These are phyloP conservation scores for Colletotrichum cordylinicola DNA, from an alignment of 2,329 filamentous ascomycete genomes.

Conservation along the genomic window DNA sequence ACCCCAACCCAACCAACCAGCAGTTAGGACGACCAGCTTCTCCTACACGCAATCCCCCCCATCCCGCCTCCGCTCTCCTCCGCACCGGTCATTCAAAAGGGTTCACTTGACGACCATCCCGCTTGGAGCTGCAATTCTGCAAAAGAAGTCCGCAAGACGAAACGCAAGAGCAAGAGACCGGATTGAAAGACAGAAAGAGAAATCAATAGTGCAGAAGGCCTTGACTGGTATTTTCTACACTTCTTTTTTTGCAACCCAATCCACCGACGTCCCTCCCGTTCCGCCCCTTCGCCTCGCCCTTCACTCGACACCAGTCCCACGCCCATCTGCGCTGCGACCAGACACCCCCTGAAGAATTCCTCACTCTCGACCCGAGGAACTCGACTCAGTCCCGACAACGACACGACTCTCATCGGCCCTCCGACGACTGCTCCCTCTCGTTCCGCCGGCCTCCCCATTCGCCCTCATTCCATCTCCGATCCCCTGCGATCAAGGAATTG, in stretches of 20 bases:
- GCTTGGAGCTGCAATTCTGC: slow-evolving; percentile 12
- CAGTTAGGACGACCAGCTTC: background rate
- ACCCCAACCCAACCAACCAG: background rate
- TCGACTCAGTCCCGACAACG: slow-evolving; percentile 31
- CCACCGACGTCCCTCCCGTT: slow-evolving; percentile 4
- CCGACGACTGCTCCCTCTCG: slow-evolving; percentile 42
- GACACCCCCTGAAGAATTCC: slow-evolving; percentile 40
- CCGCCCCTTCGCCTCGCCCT: slow-evolving; percentile 9
- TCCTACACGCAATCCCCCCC: background rate
- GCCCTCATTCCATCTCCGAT: slow-evolving; percentile 20
- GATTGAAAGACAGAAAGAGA: slow-evolving; percentile 27
- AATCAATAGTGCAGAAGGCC: slow-evolving; percentile 35
- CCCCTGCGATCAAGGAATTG: slow-evolving; percentile 25
- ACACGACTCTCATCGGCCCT: slow-evolving; percentile 30
- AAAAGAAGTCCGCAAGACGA: background rate
- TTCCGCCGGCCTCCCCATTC: slow-evolving; percentile 21
- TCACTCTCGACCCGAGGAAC: slow-evolving; percentile 49
- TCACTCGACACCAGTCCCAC: slow-evolving; percentile 12
- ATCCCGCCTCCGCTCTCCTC: background rate
- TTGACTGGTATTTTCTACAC: slow-evolving; percentile 45
- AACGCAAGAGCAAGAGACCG: slow-evolving; percentile 20
- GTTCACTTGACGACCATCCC: slow-evolving; percentile 6
- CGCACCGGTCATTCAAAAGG: slow-evolving; percentile 10
- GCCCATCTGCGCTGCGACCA: background rate
- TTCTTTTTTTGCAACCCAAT: background rate